phyloP scores from a whole-genome alignment of 345 rosid genomes.

The Lenwebbia sp. region DNA sequence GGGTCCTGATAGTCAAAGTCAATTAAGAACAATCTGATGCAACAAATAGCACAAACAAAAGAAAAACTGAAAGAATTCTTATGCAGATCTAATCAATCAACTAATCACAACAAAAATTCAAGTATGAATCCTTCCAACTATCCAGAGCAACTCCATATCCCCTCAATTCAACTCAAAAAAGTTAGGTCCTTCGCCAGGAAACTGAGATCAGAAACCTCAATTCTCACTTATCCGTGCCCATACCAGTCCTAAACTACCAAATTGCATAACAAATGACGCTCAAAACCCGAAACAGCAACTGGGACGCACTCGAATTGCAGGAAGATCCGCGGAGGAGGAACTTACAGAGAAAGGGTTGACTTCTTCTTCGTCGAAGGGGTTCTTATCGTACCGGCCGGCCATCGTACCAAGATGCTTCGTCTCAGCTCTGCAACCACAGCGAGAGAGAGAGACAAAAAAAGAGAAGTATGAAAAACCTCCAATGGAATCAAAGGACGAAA shows the following conservation, averaged over 20 bases:
- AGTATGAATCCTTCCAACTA: neutral
- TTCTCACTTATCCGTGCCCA: neutral
- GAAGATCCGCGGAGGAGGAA: neutral
- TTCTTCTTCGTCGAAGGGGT: slow-evolving; percentile 88
- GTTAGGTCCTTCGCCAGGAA: neutral
- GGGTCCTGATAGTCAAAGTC: slow-evolving; percentile 28
- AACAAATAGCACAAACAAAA: neutral
- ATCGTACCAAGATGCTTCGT: slow-evolving; percentile 6
- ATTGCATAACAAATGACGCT: neutral
- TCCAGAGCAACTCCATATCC: neutral
- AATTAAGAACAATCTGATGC: neutral
- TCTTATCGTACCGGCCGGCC: slow-evolving; percentile 80
- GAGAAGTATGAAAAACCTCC: neutral
- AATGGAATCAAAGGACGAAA: neutral
- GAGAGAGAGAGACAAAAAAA: neutral
- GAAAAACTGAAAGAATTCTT: neutral
- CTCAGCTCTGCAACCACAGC: neutral
- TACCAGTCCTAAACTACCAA: neutral
- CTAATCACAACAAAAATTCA: neutral
- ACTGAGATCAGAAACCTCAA: neutral
- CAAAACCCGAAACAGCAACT: neutral
- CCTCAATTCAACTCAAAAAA: neutral
- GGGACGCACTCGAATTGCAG: neutral
- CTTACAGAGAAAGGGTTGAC: slow-evolving; percentile 94
- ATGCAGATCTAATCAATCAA: neutral